phyloP scores from a whole-genome alignment of 2,329 filamentous ascomycete species.

The Colletotrichum liaoningense region DNA sequence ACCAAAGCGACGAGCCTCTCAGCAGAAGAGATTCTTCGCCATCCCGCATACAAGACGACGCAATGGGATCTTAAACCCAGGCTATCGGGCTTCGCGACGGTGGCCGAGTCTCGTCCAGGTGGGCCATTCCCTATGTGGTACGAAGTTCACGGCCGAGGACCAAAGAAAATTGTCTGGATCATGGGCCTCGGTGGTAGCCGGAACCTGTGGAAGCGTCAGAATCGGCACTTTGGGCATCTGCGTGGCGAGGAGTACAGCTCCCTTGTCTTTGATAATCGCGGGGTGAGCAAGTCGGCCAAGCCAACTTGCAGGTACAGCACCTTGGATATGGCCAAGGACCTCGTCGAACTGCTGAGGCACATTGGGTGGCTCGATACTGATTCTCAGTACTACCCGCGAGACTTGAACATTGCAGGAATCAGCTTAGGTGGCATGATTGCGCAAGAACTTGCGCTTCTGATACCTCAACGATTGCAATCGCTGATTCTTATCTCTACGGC shows the following conservation, averaged over 20 bases:
- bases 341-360: conserved; percentile 67
- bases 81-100: neutral
- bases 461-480: conserved; percentile 39
- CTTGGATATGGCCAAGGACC: conserved; percentile 76
- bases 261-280: conserved; percentile 76
- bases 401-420: conserved; percentile 71
- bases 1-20: neutral
- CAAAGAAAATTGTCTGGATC: conserved; percentile 23
- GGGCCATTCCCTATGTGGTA: conserved; percentile 25
- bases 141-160: conserved; percentile 17
- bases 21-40: conserved; percentile 1
- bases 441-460: conserved; percentile 67
- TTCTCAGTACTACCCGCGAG: conserved; percentile 42
- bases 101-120: conserved; percentile 8
- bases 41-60: conserved; percentile 18
- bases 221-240: conserved; percentile 73
- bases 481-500: conserved; percentile 17
- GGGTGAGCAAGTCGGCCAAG: conserved; percentile 75
- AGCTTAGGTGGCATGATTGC: conserved; percentile 82
- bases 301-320: conserved; percentile 75
- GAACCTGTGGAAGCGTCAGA: conserved; percentile 64
- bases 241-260: conserved; percentile 68
- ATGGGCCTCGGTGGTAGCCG: conserved; percentile 25
- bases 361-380: conserved; percentile 63
- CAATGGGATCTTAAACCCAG: conserved; percentile 7